Evolutionary conservation across 108 stramenopile species (phyloP), one percentile per base, ranked within the genome.

Genomic region (Schizochytrium sp.): DNA sequence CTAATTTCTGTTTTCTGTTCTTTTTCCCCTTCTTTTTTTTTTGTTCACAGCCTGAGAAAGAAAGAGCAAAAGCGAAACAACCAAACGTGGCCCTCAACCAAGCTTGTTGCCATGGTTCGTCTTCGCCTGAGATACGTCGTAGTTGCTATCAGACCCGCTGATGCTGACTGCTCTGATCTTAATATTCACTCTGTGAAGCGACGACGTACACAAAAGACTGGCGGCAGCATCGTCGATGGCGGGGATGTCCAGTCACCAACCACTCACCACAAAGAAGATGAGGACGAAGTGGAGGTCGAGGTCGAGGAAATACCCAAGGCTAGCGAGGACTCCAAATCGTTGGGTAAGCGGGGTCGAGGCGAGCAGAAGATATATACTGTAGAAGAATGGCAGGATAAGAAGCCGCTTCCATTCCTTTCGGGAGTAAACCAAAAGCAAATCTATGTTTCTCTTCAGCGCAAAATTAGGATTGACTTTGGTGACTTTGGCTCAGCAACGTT

Each of bases 61-160:
- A 2, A 60, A n/a, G 59, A 1, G 59, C 59, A 1, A 60, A 60
- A 60, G 59, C 59, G 28, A 1, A 60, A 17, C 59, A 17, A n/a
- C 17, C 19, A 60, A 17, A 8, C 64, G 1, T 38, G 38, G 41
- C 61, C 61, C 19, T 38, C 28, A 0, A 8, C 64, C 28, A 28
- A 28, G 28, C 28, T 28, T 28, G 28, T 8, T 38, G 19, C 5
- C 64, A 69, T 69, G 64, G 64, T 69, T 7, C 64, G 64, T 15
- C 64, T 69, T 8, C 64, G 64, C 64, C 42, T 69, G 64, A 38
- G 64, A 8, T 69, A 28, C 64, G 64, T 69, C 42, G 64, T 69
- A 7, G 64, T 69, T 38, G 64, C 64, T 44, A 44, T 69, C 42
- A 38, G 64, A 2, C 59, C 59, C 19, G 59, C 59, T n/a, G 59